A percentile compares a stretch with the other conserved stretches of the same genome.
These are phyloP conservation scores for Polytrichum commune DNA, from an alignment of 225 moss, liverwort and hornwort species.

Conservation along the genomic window DNA sequence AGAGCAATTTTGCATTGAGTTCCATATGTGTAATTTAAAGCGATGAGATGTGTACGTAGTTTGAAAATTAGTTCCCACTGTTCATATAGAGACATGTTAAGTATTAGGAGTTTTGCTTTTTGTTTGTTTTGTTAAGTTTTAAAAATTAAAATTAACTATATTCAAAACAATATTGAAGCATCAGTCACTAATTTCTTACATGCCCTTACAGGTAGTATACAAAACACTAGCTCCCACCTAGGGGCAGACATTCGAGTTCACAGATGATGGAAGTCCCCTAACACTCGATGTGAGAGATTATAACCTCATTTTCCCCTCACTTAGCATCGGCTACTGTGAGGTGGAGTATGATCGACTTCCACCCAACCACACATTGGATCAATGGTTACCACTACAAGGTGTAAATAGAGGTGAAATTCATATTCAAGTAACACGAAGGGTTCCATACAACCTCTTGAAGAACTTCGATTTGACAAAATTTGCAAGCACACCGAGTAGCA, in stretches of 20 bases:
- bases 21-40: too few relatives aligned
- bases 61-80: too few relatives aligned
- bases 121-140: too few relatives aligned
- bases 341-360: slow-evolving; percentile 80
- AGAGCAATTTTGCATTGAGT: too few relatives aligned
- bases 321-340: slow-evolving; percentile 86
- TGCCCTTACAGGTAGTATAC: slow-evolving; percentile 66
- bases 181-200: background rate
- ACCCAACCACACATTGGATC: slow-evolving; percentile 75
- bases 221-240: slow-evolving; percentile 83
- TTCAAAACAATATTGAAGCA: background rate
- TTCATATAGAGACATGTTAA: too few relatives aligned
- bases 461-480: slow-evolving; percentile 9
- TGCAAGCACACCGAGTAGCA: slow-evolving; percentile 36
- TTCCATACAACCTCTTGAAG: slow-evolving; percentile 52
- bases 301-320: slow-evolving; percentile 78
- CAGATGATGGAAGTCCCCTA: slow-evolving; percentile 83
- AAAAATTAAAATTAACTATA: too few relatives aligned
- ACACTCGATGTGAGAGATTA: slow-evolving; percentile 90
- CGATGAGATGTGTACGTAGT: too few relatives aligned
- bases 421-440: slow-evolving; percentile 77
- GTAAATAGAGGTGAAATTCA: slow-evolving; percentile 93
- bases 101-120: too few relatives aligned
- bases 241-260: slow-evolving; percentile 90
- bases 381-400: slow-evolving; percentile 75